phyloP scores from a whole-genome alignment of 768 basidiomycete genomes.

The Trametes sanguinea region DNA sequence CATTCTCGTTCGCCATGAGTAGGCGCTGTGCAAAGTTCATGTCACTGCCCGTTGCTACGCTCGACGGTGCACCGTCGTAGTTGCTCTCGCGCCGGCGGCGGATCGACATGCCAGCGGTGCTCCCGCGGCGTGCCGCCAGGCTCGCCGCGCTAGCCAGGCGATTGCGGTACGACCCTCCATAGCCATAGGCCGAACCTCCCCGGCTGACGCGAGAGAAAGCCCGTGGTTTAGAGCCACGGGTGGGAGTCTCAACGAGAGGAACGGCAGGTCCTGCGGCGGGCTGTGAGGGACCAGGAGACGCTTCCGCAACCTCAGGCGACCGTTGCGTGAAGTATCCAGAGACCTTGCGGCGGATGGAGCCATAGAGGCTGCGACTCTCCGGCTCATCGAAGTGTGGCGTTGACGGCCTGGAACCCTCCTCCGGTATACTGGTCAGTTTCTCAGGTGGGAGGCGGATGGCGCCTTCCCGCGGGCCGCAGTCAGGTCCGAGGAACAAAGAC shows the following conservation, averaged over 20 bases:
- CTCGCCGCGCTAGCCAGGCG: conserved; percentile 46
- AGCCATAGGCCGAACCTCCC: conserved; percentile 82
- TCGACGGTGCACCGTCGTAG: conserved; percentile 43
- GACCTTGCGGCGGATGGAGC: conserved; percentile 48
- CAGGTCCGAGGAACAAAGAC: conserved; percentile 84
- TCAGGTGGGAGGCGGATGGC: conserved; percentile 82
- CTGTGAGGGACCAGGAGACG: conserved; percentile 35
- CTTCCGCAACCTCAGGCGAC: conserved; percentile 42
- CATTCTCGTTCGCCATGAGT: conserved; percentile 91
- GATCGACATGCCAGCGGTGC: conserved; percentile 49
- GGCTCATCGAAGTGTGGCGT: conserved; percentile 48
- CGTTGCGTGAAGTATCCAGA: conserved; percentile 61
- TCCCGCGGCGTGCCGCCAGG: conserved; percentile 46
- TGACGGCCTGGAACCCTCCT: conserved; percentile 55
- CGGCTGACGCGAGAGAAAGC: conserved; percentile 59
- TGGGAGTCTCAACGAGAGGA: conserved; percentile 46
- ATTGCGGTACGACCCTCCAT: conserved; percentile 57
- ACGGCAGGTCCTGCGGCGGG: conserved; percentile 41
- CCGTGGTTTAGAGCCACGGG: conserved; percentile 32
- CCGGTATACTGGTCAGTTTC: conserved; percentile 69
- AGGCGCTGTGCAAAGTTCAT: conserved; percentile 88
- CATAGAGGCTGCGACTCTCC: conserved; percentile 32
- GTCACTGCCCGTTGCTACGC: conserved; percentile 48
- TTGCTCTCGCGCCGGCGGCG: conserved; percentile 53
- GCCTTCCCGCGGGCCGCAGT: conserved; percentile 88